phyloP scores from a whole-genome alignment of 805 yeast genomes.

The Groenewaldozyma tartarivorans region DNA sequence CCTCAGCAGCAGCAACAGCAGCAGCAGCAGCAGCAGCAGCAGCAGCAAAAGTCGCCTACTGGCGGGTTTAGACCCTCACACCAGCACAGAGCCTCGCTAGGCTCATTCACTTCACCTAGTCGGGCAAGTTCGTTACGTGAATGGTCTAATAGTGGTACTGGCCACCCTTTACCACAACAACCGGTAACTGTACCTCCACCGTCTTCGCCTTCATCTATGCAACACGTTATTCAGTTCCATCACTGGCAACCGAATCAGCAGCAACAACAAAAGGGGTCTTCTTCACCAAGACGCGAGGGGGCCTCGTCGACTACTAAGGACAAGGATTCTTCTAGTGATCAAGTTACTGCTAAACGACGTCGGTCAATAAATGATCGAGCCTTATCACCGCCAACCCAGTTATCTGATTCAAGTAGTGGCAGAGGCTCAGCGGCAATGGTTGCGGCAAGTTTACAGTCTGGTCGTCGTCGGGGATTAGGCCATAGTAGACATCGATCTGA shows the following conservation, averaged over 20 bases:
- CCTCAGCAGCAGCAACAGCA: slow-evolving; percentile 7
- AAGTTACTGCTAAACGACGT: slow-evolving; percentile 11
- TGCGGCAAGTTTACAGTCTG: slow-evolving; percentile 6
- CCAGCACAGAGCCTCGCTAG: slow-evolving; percentile 17
- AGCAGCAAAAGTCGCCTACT: slow-evolving; percentile 5
- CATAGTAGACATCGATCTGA: slow-evolving; percentile 17
- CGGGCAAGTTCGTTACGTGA: slow-evolving; percentile 1
- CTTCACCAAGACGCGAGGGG: slow-evolving; percentile 8
- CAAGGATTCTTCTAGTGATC: too few species aligned
- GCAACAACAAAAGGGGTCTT: slow-evolving; percentile 4
- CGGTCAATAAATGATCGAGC: slow-evolving; percentile 12
- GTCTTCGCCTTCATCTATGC: slow-evolving; percentile 26
- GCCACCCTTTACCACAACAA: slow-evolving; percentile 18
- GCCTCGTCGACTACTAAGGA: slow-evolving; percentile 7
- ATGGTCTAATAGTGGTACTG: slow-evolving; percentile 1
- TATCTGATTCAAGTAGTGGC: background rate
- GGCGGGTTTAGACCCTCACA: slow-evolving; percentile 15
- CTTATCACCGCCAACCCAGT: slow-evolving; percentile 10
- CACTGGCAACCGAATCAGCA: slow-evolving; percentile 41
- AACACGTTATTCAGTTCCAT: slow-evolving; percentile 46
- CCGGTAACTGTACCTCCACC: slow-evolving; percentile 16
- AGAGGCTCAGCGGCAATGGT: slow-evolving; percentile 8
- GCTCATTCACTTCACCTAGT: slow-evolving; percentile 11
- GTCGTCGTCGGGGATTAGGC: slow-evolving; percentile 10
- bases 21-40: slow-evolving; percentile 5